A percentile compares a stretch with the other conserved stretches of the same genome.
Conservation (phyloP, 2,329 filamentous ascomycete genomes). For the Cladophialophora bantiana region DNA sequence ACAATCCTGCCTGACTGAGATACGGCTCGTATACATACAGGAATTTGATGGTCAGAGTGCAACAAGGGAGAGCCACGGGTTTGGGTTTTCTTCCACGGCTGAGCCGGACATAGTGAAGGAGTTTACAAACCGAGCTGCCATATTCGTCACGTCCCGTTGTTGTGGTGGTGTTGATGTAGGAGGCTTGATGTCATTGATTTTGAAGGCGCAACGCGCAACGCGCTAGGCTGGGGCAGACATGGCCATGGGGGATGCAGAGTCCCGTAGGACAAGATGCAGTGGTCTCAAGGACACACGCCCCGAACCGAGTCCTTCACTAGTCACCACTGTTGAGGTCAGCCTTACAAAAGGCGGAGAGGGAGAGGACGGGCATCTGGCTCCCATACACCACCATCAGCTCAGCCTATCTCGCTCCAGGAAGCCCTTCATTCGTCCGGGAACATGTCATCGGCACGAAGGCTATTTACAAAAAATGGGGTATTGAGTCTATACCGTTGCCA, state of each 20-base stretch:
- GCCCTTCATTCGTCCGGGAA: not conserved
- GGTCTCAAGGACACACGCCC: too few species aligned
- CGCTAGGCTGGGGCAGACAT: not conserved
- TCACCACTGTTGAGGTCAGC: too few species aligned
- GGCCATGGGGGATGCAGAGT: conserved; percentile 22
- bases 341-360: too few species aligned
- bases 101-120: not conserved
- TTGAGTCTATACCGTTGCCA: too few species aligned
- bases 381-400: not conserved
- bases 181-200: conserved; percentile 4
- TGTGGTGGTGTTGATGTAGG: not conserved
- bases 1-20: not conserved
- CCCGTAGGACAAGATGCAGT: not conserved
- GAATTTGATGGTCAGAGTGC: not conserved
- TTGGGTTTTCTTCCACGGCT: not conserved
- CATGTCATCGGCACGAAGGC: not conserved
- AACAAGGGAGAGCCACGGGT: not conserved
- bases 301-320: too few species aligned
- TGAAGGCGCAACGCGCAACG: not conserved
- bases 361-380: too few species aligned
- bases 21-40: not conserved
- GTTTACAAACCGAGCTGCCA: not conserved
- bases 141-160: not conserved
- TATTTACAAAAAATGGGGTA: not conserved
- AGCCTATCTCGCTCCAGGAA: not conserved